phyloP scores from a whole-genome alignment of 2,329 filamentous ascomycete species.

The Cladosporium sp. region DNA sequence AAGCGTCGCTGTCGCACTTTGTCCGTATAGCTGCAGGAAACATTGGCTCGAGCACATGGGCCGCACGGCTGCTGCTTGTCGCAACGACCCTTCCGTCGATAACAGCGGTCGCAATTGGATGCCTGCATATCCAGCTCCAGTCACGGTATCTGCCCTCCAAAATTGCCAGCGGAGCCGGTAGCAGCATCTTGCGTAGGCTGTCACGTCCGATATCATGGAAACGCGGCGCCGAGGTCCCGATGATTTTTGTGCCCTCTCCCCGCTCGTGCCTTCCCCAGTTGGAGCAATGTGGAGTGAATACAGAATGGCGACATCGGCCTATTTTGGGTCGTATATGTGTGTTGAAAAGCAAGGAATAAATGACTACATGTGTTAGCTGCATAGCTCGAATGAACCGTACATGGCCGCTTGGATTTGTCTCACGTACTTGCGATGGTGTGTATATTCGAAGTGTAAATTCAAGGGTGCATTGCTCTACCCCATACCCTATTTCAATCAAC shows the following conservation, averaged over 20 bases:
- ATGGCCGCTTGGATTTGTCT: background rate
- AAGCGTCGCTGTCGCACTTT: slow-evolving; percentile 34
- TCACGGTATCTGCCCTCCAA: too few species aligned
- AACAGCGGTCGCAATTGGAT: slow-evolving; percentile 43
- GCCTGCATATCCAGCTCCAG: slow-evolving; percentile 18
- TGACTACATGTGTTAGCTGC: background rate
- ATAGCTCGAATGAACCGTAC: background rate
- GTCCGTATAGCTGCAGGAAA: slow-evolving; percentile 41
- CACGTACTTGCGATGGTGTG: background rate
- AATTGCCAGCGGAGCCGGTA: background rate
- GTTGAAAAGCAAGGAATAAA: background rate
- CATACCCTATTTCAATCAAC: background rate
- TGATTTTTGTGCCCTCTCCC: background rate
- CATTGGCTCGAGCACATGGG: slow-evolving; percentile 41
- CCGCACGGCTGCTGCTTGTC: slow-evolving; percentile 45
- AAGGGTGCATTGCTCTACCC: background rate
- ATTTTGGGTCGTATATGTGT: background rate
- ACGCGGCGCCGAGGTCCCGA: background rate
- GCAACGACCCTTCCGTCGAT: slow-evolving; percentile 46
- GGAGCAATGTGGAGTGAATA: background rate
- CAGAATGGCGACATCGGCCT: background rate
- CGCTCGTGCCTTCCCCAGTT: background rate
- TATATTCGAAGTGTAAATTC: background rate
- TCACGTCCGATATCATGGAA: background rate
- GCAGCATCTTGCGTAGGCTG: background rate